Conservation (phyloP, 2,329 filamentous ascomycete species). For the Leptographium galeiforme region DNA sequence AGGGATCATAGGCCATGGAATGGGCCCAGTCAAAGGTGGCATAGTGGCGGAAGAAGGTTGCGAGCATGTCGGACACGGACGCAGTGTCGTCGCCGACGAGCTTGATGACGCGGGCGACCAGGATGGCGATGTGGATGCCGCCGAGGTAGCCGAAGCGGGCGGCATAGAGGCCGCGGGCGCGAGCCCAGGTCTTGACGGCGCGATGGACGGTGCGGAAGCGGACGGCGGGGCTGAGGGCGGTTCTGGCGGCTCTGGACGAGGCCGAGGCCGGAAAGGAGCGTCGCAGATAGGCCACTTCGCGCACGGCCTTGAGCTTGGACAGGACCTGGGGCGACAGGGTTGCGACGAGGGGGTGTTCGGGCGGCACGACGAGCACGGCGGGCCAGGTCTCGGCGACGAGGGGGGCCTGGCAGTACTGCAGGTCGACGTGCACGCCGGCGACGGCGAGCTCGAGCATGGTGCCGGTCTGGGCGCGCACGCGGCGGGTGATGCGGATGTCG, state of each 20-base stretch:
- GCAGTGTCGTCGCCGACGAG: conserved; percentile 18
- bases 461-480: conserved; percentile 43
- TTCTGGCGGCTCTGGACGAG: not conserved
- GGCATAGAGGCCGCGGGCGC: conserved; percentile 47
- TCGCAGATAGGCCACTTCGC: conserved; percentile 48
- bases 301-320: conserved; percentile 48
- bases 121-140: conserved; percentile 49
- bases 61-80: conserved; percentile 35
- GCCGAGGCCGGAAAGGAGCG: conserved; percentile 40
- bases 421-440: conserved; percentile 42
- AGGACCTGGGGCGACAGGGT: conserved; percentile 41
- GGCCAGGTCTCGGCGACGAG: conserved; percentile 41
- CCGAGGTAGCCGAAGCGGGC: conserved; percentile 52
- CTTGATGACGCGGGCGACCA: conserved; percentile 49
- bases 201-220: conserved; percentile 46
- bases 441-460: conserved; percentile 52
- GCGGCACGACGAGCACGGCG: conserved; percentile 29
- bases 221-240: conserved; percentile 16
- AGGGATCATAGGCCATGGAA: conserved; percentile 43
- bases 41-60: conserved; percentile 52
- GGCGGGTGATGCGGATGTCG: conserved; percentile 36
- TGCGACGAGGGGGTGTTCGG: conserved; percentile 39
- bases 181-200: conserved; percentile 49
- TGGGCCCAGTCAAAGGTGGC: conserved; percentile 44
- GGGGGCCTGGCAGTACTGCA: conserved; percentile 52